Conservation (phyloP, 345 rosid genomes). For the Bruguiera gymnorhiza region DNA sequence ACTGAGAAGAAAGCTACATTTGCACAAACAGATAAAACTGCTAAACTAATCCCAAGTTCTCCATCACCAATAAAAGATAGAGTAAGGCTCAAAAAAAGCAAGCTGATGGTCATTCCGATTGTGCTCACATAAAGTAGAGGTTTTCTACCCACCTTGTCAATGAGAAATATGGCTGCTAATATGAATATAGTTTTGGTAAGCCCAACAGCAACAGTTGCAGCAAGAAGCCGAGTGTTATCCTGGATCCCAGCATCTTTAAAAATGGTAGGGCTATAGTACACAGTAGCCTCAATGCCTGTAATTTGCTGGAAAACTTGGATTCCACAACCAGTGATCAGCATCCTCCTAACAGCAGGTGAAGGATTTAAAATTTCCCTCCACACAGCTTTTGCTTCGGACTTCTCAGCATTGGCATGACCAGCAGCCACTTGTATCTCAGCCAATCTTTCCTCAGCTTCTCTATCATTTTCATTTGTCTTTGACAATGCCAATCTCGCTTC, state of each 20-base stretch:
- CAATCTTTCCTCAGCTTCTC: conserved; percentile 27
- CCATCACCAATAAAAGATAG: conserved; percentile 3
- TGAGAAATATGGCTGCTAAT: conserved; percentile 19
- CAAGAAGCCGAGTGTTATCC: conserved; percentile 20
- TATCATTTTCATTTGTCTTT: conserved; percentile 21
- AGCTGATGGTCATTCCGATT: conserved; percentile 24
- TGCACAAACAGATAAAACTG: conserved; percentile 21
- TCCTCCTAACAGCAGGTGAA: conserved; percentile 21
- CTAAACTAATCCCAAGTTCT: conserved; percentile 19
- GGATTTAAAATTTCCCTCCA: conserved; percentile 25
- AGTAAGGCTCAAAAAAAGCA: conserved; percentile 14
- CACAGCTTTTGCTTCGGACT: conserved; percentile 30
- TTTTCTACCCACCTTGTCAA: conserved; percentile 25
- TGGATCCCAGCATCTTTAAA: conserved; percentile 26
- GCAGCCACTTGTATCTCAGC: conserved; percentile 31
- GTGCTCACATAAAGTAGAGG: conserved; percentile 25
- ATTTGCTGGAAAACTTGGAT: conserved; percentile 30
- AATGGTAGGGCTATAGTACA: conserved; percentile 30
- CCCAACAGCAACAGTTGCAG: conserved; percentile 29
- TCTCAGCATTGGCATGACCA: conserved; percentile 18
- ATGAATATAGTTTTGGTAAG: conserved; percentile 24
- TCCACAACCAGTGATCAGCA: conserved; percentile 30
- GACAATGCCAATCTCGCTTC: conserved; percentile 23
- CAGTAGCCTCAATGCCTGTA: conserved; percentile 28
- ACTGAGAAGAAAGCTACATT: conserved; percentile 33